Conservation (phyloP, 1,284 basidiomycete genomes). For the Anthracocystis walkeri region DNA sequence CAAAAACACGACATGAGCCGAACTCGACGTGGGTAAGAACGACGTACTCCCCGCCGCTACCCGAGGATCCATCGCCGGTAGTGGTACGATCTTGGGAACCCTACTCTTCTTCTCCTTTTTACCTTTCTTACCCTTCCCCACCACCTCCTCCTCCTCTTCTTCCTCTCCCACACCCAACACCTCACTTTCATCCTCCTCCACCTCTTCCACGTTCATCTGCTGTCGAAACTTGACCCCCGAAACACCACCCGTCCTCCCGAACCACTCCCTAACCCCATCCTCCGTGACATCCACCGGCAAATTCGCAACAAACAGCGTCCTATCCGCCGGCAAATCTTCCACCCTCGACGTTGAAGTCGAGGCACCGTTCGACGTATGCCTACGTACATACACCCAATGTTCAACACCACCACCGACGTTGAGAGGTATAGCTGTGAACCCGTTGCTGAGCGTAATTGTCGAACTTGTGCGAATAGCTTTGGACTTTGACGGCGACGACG, state of each 20-base stretch:
- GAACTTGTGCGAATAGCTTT: background rate
- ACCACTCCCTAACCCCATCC: conserved; percentile 51
- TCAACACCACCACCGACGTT: conserved; percentile 3
- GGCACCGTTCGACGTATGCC: conserved; percentile 11
- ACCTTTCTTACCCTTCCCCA: conserved; percentile 21
- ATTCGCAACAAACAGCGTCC: conserved; percentile 67
- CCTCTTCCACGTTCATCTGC: conserved; percentile 11
- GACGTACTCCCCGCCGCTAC: conserved; percentile 14
- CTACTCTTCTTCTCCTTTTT: conserved; percentile 12
- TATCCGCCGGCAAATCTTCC: conserved; percentile 32
- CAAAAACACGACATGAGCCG: conserved; percentile 64
- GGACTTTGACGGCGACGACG: too few species aligned
- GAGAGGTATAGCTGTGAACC: conserved; percentile 41
- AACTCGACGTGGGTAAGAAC: conserved; percentile 48
- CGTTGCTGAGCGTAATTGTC: conserved; percentile 20
- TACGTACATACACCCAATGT: conserved; percentile 46
- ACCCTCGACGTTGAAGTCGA: conserved; percentile 15
- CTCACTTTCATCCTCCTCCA: conserved; percentile 48
- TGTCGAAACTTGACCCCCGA: conserved; percentile 43
- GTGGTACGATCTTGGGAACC: conserved; percentile 36
- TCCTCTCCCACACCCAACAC: conserved; percentile 28
- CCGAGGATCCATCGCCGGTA: conserved; percentile 47
- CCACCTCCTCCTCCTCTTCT: conserved; percentile 18
- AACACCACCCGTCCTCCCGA: conserved; percentile 57
- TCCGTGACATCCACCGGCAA: conserved; percentile 62